Base-by-base conservation (phyloP, 768 basidiomycete genomes). In the Suillus tomentosus region DNA sequence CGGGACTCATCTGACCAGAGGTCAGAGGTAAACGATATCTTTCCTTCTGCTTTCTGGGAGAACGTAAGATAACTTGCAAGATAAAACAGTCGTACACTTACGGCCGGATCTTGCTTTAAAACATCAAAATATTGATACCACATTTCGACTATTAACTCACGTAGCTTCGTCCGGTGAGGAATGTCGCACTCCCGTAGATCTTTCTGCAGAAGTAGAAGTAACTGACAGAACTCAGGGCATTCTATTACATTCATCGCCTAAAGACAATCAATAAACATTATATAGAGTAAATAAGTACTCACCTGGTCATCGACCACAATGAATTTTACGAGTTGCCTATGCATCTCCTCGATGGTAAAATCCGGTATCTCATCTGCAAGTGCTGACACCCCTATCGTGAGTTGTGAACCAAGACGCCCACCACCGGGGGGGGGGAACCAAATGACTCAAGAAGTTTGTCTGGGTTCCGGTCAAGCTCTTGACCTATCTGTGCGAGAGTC, bases 1-100 rank as follows among this genome's bases (percentile, higher is more conserved):
- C 5, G 17, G 15, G 69, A 66, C 1, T 62, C 59, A 31, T 74
- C 67, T n/a, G 63, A 70, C 79, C 79, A 80, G 2, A 79, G 65
- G 56, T 80, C 78, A 15, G 65, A 66, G 4, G 78, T 81, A 31
- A 73, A 73, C 0, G 73, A 62, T 11, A 62, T 63, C 13, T 58
- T 54, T 5, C 62, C 62, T 14, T 48, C 27, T 27, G 62, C 62
- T 13, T 17, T 39, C 62, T 63, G 27, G 53, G 43, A 22, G n/a
- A 43, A 36, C 1, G 4, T 55, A 10, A 22, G 50, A 54, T 22
- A 19, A 15, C 10, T 27, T 8, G 13, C 36, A 22, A 13, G 36
- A 31, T 53, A 22, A 37, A 53, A 37, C 0, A 43, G 17, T 10
- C 10, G 17, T 19, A 40, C 34, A 42, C 63, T 54, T 17, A 64